Percentiles rank a stretch among this genome's conserved stretches.
phyloP scores from a whole-genome alignment of 73 alveolate species.

The Uronychia binucleata region DNA sequence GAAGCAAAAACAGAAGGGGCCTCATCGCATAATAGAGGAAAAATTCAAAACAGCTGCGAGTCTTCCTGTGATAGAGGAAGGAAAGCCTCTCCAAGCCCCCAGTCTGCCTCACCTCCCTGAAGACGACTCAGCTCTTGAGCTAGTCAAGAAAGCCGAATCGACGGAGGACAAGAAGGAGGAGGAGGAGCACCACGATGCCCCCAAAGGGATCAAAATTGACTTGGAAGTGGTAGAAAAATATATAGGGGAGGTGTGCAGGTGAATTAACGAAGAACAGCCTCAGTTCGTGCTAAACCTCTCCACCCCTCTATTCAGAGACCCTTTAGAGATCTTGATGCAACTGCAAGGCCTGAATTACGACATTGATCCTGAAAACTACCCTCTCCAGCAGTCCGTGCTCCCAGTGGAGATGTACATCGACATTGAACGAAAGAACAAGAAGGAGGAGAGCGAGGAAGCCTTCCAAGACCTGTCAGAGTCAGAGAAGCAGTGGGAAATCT shows the following conservation, averaged over 20 bases:
- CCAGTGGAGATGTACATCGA: constrained; percentile 60
- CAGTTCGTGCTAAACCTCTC: constrained; percentile 34
- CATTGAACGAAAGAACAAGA: constrained; percentile 28
- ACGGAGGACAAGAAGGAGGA: not conserved
- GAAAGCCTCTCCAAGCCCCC: not conserved
- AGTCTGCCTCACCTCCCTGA: not conserved
- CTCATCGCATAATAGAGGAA: not conserved
- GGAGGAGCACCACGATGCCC: not conserved
- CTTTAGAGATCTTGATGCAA: constrained; percentile 56
- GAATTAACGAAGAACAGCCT: not conserved
- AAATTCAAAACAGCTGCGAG: not conserved
- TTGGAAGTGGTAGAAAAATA: constrained; percentile 33
- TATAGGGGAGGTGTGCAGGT: constrained; percentile 13
- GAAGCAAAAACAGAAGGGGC: not conserved
- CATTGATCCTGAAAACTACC: constrained; percentile 9
- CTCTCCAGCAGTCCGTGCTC: constrained; percentile 44
- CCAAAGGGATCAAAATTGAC: constrained; percentile 35
- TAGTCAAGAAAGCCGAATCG: constrained; percentile 13
- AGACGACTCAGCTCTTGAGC: too few relatives aligned
- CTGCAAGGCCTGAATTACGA: constrained; percentile 20
- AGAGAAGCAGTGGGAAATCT: not conserved
- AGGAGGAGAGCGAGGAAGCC: not conserved
- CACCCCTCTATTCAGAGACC: constrained; percentile 46
- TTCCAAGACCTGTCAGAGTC: not conserved
- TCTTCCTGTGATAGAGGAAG: not conserved